phyloP scores from a whole-genome alignment of 2,329 filamentous ascomycete species.

The Trichoderma afroharzianum region DNA sequence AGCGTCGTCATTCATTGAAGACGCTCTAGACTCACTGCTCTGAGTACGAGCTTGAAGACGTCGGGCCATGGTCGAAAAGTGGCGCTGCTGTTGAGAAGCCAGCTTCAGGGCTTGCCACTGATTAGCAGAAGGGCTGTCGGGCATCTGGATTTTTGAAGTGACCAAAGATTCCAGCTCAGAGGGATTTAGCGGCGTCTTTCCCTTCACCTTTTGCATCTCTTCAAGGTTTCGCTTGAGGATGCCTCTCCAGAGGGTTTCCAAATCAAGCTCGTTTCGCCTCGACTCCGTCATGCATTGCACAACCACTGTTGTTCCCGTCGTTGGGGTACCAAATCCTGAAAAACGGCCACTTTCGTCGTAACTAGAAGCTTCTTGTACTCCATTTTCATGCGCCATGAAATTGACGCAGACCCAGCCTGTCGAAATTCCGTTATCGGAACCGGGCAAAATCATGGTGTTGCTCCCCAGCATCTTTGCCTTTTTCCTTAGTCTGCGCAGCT shows the following conservation, averaged over 20 bases:
- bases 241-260: conserved; percentile 51
- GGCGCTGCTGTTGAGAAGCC: conserved; percentile 33
- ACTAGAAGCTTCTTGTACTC: conserved; percentile 42
- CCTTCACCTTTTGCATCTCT: conserved; percentile 30
- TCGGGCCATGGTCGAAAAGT: conserved; percentile 33
- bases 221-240: conserved; percentile 36
- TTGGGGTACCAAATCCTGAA: conserved; percentile 68
- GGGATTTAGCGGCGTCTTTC: conserved; percentile 24
- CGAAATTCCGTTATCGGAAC: conserved; percentile 77
- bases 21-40: background rate
- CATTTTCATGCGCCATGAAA: conserved; percentile 65
- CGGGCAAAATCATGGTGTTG: conserved; percentile 60
- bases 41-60: conserved; percentile 20
- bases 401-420: conserved; percentile 98
- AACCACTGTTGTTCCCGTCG: conserved; percentile 50
- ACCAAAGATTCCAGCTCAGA: conserved; percentile 31
- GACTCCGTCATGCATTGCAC: conserved; percentile 57
- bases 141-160: conserved; percentile 32
- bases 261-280: conserved; percentile 48
- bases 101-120: conserved; percentile 36
- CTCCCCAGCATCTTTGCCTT: conserved; percentile 77
- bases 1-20: background rate
- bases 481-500: conserved; percentile 74
- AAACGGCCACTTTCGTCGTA: conserved; percentile 54
- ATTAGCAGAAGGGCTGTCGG: conserved; percentile 27